Base-by-base conservation (phyloP, 768 basidiomycete genomes). In the Rubroboletus satanas region DNA sequence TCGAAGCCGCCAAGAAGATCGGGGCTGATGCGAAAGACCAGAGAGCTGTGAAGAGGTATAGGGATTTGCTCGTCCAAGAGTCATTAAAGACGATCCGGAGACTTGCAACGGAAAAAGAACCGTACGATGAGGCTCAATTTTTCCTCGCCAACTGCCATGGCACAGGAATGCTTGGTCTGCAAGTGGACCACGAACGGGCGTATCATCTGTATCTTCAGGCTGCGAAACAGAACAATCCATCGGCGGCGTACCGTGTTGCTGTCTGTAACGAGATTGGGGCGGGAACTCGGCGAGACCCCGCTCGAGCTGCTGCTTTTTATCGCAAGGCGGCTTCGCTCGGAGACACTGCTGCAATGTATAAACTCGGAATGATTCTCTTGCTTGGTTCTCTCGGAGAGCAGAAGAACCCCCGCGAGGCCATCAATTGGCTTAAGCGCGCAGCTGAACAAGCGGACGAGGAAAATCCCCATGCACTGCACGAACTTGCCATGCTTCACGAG, bases 241-340 rank as follows among this genome's bases (percentile, higher is more conserved):
- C 93, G 2, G 95, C 93, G 29, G 91, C 89, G 35, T 99, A 99
- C 68, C 89, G 97, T 38, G 94, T 98, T 51, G 97, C 95, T 8
- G 96, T 98, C 9, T 99, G 97, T 73, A 98, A 98, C 71, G 97
- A 98, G 71, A 91, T 98, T 62, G 97, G 97, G 26, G 95, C 93
- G 4, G 97, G 97, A 31, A 99, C 97, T 1, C 83, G 88, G 62
- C 81, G 86, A 62, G 96, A 98, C 65, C 86, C 86, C 0, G 79
- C 85, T 21, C 83, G 97, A 43, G 97, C 97, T 8, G 87, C 93
- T 28, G 87, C 93, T 5, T 98, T 99, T 68, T 98, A 98, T 74
- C 86, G 95, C 56, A 98, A 98, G 71, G 92, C 97, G 5, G 94
- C 94, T 9, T 93, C 93, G 1, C 76, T 98, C 35, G 95, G 95